Evolutionary conservation across 495 filamentous ascomycete genomes (phyloP), one percentile per base, ranked within the genome.

Genomic region (Tuber brumale): DNA sequence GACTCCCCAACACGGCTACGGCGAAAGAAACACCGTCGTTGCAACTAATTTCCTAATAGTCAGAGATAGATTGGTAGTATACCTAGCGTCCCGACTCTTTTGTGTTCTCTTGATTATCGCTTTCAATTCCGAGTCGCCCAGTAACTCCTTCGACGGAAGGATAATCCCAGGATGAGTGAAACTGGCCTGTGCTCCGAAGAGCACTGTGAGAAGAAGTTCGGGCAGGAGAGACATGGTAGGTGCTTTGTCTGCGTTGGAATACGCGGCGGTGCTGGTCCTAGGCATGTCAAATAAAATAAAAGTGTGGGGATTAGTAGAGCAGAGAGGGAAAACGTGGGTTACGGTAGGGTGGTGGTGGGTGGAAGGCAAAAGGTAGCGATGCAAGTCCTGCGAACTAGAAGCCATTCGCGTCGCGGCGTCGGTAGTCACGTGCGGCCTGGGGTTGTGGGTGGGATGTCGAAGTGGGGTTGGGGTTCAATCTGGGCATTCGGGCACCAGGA

Each of bases 161-260:
- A 84, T 84, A 46, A 83, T 81, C 35, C 85, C 82, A 0, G 81
- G 82, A 51, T 83, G 82, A n/a, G 81, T 83, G 70, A 85, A 86
- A 51, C 83, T 83, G 45, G 85, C 83, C 72, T 85, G 83, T n/a
- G 82, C 82, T 31, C 81, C 78, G 43, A 81, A 83, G 35, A 85
- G 76, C 27, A 85, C 80, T 45, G 79, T 78, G 6, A 83, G 48
- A 70, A 83, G 79, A 51, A 83, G 77, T 1, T 83, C 82, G 39
- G 80, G 79, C 27, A 83, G 35, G n/a, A 83, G 70, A 14, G 80
- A 75, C 80, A 82, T 80, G 21, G 70, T 12, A 27, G 27, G 27
- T 6, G 27, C 27, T 66, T 18, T 35, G 57, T 66, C 27, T 35
- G 27, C 0, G 14, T 18, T 14, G 14, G 27, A 18, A 66, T 35